phyloP scores from a whole-genome alignment of 2,329 filamentous ascomycete genomes.

The Fusarium beomiforme region DNA sequence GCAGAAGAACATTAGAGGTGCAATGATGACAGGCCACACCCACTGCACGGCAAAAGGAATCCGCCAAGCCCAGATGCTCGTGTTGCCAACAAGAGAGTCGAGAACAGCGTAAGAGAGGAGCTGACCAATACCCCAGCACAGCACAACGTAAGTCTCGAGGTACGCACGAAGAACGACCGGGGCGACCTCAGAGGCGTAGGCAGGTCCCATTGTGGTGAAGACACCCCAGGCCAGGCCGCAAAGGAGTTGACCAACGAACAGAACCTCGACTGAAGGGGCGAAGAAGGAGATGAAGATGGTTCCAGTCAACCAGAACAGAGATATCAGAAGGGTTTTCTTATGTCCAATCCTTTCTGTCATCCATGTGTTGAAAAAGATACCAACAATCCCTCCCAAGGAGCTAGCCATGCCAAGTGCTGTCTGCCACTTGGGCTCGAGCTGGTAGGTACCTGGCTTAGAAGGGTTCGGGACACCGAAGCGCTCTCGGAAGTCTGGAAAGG shows the following conservation, averaged over 20 bases:
- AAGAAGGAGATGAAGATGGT: slow-evolving; percentile 48
- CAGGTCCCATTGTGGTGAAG: slow-evolving; percentile 54
- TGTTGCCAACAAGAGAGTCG: neutral
- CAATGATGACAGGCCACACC: slow-evolving; percentile 46
- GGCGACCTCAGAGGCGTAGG: slow-evolving; percentile 57
- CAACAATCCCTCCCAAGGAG: slow-evolving; percentile 26
- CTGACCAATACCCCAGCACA: slow-evolving; percentile 55
- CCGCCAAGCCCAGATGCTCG: slow-evolving; percentile 48
- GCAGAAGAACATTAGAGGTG: slow-evolving; percentile 42
- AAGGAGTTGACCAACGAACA: slow-evolving; percentile 58
- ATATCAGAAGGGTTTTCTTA: slow-evolving; percentile 60
- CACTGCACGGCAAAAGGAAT: slow-evolving; percentile 52
- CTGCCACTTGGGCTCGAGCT: slow-evolving; percentile 11
- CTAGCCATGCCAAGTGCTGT: neutral
- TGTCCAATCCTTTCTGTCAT: slow-evolving; percentile 27
- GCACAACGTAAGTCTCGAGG: slow-evolving; percentile 53
- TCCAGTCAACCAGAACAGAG: slow-evolving; percentile 49
- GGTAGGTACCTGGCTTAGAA: neutral
- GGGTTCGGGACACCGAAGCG: neutral
- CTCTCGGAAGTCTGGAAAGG: slow-evolving; percentile 33
- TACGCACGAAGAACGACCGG: slow-evolving; percentile 54
- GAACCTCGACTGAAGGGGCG: slow-evolving; percentile 48
- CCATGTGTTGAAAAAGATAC: slow-evolving; percentile 32
- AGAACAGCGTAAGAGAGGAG: slow-evolving; percentile 49
- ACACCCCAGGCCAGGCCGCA: slow-evolving; percentile 55